These are phyloP conservation scores for Pulicaria dysenterica DNA, from an alignment of 129 eudicot genomes.

Conservation along the genomic window DNA sequence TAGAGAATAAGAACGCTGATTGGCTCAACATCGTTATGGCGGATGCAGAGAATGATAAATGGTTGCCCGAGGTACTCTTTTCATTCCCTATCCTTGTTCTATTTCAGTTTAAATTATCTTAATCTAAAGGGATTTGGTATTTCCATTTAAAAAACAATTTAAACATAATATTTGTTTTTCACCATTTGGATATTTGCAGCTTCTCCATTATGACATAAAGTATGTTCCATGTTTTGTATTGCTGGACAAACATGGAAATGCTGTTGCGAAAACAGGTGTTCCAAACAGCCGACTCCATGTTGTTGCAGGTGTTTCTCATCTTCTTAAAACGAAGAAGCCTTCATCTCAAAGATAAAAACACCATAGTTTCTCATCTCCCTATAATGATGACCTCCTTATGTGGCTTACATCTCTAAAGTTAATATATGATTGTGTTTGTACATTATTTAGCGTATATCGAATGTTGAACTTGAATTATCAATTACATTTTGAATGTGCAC, in stretches of 20 bases:
- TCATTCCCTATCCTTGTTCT: conserved; percentile 1
- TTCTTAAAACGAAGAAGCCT: conserved; percentile 58
- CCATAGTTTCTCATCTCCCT: background rate
- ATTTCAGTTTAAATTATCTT: background rate
- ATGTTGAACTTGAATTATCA: no score
- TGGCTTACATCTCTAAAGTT: no score
- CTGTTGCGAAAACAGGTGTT: conserved; percentile 89
- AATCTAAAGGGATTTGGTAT: background rate
- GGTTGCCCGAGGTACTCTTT: conserved; percentile 90
- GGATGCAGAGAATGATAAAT: conserved; percentile 85
- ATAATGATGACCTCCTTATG: no score
- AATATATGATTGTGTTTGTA: no score
- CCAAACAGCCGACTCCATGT: conserved; percentile 81
- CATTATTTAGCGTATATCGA: no score
- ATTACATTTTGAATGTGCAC: background rate
- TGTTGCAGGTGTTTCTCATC: conserved; percentile 93
- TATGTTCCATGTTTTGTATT: conserved; percentile 81
- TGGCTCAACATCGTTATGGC: conserved; percentile 97
- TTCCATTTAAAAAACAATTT: background rate
- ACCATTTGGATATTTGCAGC: conserved; percentile 39
- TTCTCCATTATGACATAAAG: conserved; percentile 89
- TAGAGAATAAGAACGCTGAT: conserved; percentile 69
- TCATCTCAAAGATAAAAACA: conserved; percentile 22
- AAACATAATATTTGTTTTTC: no score
- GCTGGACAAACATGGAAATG: conserved; percentile 50